A percentile compares a stretch with the other conserved stretches of the same genome.
Conservation (phyloP, 345 rosid species). For the Triadica sebifera region DNA sequence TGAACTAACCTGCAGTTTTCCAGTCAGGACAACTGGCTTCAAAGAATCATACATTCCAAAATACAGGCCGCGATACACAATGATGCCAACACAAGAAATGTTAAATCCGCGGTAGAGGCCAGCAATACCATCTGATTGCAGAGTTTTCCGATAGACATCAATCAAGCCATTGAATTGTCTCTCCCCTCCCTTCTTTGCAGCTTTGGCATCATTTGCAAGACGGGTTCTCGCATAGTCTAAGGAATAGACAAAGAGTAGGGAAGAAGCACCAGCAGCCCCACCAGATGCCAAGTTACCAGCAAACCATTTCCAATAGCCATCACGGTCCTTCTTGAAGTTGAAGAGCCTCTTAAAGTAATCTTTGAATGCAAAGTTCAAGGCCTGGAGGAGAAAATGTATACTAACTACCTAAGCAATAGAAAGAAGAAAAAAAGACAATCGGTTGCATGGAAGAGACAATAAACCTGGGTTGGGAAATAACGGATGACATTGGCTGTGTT, state of each 20-base stretch:
- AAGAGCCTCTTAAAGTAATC: conserved; percentile 30
- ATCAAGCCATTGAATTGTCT: conserved; percentile 33
- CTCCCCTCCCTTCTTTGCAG: conserved; percentile 22
- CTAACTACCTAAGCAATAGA: neutral
- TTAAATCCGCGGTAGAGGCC: conserved; percentile 36
- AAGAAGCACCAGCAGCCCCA: conserved; percentile 31
- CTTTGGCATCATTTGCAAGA: conserved; percentile 23
- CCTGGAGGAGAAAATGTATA: conserved; percentile 14
- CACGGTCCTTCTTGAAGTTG: conserved; percentile 27
- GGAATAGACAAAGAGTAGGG: conserved; percentile 20
- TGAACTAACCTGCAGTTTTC: conserved; percentile 24
- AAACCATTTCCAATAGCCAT: conserved; percentile 34
- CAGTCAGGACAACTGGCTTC: conserved; percentile 37
- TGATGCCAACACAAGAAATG: conserved; percentile 32
- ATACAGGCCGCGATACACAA: conserved; percentile 30
- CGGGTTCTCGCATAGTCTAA: conserved; percentile 29
- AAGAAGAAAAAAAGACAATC: neutral
- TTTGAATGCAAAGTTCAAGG: conserved; percentile 27
- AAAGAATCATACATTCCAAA: conserved; percentile 37
- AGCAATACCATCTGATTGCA: conserved; percentile 25
- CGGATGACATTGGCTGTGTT: conserved; percentile 36
- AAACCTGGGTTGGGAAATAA: conserved; percentile 33
- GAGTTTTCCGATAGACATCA: conserved; percentile 29
- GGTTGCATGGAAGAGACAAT: neutral
- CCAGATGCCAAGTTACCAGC: conserved; percentile 27